Evolutionary conservation across 2,329 filamentous ascomycete genomes (phyloP).

Genomic region (Pestalotiopsis sp.): DNA sequence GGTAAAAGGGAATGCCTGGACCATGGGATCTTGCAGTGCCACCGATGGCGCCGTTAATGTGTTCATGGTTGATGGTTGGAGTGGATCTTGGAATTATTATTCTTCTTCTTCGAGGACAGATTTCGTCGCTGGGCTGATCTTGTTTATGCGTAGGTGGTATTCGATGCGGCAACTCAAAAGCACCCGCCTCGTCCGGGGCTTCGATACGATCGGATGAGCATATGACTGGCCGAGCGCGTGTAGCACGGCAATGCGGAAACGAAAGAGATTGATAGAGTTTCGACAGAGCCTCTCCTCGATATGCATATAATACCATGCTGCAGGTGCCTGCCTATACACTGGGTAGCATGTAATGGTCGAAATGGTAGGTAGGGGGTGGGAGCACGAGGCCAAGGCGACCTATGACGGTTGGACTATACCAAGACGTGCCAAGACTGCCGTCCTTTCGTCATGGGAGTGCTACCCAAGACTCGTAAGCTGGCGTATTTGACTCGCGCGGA

Average conservation of each 20-base stretch:
- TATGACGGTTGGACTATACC: background rate
- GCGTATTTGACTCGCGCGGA: background rate
- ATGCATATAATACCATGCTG: background rate
- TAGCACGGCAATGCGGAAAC: background rate
- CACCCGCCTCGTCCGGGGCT: background rate
- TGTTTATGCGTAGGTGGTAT: background rate
- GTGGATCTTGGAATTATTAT: background rate
- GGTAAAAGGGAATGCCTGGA: background rate
- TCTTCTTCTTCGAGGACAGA: background rate
- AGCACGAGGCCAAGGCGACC: background rate
- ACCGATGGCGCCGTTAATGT: conserved; percentile 3
- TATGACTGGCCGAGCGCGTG: background rate
- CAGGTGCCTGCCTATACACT: too few relatives aligned
- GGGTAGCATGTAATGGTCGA: too few relatives aligned
- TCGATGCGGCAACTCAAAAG: background rate
- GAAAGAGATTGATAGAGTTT: background rate
- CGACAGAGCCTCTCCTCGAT: background rate
- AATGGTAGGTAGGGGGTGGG: too few relatives aligned
- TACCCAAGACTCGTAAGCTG: conserved; percentile 3
- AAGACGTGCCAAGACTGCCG: background rate
- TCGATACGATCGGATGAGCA: background rate
- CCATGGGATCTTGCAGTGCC: conserved; percentile 5
- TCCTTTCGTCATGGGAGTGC: background rate
- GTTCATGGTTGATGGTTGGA: background rate
- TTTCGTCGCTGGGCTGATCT: background rate